Evolutionary conservation across 176 grass and related monocot genomes (phyloP), one percentile per base, ranked within the genome.

Genomic region (Luzula sylvatica): DNA sequence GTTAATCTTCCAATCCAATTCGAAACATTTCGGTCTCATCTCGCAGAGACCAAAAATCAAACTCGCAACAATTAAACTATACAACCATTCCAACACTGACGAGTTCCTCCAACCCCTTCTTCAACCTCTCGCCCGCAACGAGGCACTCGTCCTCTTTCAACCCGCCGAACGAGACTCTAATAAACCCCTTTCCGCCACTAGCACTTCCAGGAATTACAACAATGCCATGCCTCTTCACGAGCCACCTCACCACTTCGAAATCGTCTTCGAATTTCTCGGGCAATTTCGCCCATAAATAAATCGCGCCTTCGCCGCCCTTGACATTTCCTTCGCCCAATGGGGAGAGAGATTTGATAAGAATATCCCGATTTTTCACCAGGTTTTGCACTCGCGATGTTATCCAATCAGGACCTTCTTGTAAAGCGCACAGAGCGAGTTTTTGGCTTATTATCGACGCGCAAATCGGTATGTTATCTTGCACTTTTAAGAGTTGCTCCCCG

Each of bases 381-480:
- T 77, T 61, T 32, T 87, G 55, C 27, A 98, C 78, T 57, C 77
- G 58, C 35, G 82, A 78, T 22, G 64, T 66, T 67, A 98, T 90
- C 85, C 85, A 98, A 50, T 70, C 78, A 13, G 81, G 81, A 0
- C 92, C 92, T 5, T 52, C 71, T 51, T 98, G 75, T 3, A 98
- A 43, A 0, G 92, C 76, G 39, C 80, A 76, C 42, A 98, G 92
- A 1, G 92, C 92, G 7, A 98, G 68, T 47, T 17, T 78, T 65
- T 98, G 92, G 52, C 85, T 75, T 1, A 98, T 79, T 42, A 98
- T 83, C 2, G 92, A 83, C 21, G 92, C 92, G 29, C 92, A 98
- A 12, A 98, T 98, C 15, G 92, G 92, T 53, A 98, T 98, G 68
- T 87, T 90, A 46, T 98, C 92, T 69, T 98, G 92, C 43, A 90